Evolutionary conservation across 2,329 filamentous ascomycete species (phyloP), one percentile per base, ranked within the genome.

Genomic region (Neoscytalidium dimidiatum): DNA sequence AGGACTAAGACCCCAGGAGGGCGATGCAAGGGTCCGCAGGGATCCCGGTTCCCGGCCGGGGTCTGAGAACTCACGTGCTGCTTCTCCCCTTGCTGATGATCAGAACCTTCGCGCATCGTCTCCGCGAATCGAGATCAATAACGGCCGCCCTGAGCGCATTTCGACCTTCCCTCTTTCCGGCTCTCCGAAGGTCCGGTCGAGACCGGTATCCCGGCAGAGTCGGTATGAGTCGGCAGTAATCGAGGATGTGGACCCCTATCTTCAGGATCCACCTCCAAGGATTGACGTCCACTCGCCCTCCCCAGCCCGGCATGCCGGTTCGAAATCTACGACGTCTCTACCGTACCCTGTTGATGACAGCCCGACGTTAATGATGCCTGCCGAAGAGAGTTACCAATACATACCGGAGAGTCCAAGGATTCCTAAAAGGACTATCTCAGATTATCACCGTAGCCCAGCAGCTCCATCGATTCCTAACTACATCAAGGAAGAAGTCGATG

Each of bases 331-430:
- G 17, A 70, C 69, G 23, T 66, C 72, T 19, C 69, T 82, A 23
- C 80, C 81, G n/a, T 83, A 83, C 67, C 81, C 81, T 2, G 76
- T 79, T 21, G 80, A 82, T 52, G 77, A 81, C 66, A 35, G 69
- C 73, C 13, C 72, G 67, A 65, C 74, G 2, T 26, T 56, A 14
- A 60, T 70, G 65, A 82, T 83, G 79, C 80, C 81, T 17, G 70
- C 77, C 4, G 81, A 82, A 67, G 72, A 76, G 48, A 71, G 77
- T 13, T 78, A 78, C 51, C 80, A 80, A 44, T 79, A 74, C 62
- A 68, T 76, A 26, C 74, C 46, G 3, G 56, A 65, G 43, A 65
- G 63, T 19, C 63, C 53, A 9, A 21, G 26, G 31, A 65, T 23
- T 13, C 53, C 46, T 7, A 57, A 35, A 28, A 31, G 51, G 29